phyloP scores from a whole-genome alignment of 495 filamentous ascomycete species.

The Aspergillus coremiiformis region DNA sequence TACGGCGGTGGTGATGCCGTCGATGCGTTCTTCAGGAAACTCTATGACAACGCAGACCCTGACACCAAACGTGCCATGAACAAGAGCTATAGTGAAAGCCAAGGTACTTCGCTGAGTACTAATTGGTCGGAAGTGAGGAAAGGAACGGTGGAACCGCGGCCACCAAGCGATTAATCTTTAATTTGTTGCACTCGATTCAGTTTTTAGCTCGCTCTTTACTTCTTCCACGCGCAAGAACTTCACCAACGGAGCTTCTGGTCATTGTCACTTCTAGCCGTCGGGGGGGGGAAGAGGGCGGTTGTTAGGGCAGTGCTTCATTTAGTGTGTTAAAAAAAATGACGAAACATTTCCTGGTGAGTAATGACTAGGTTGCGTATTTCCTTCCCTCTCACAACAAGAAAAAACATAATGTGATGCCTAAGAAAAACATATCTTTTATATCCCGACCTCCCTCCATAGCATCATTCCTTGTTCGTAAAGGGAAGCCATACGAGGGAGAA shows the following conservation, averaged over 20 bases:
- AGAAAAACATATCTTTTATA: not conserved
- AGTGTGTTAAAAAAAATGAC: not conserved
- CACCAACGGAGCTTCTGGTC: not conserved
- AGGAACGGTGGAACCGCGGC: conserved; percentile 61
- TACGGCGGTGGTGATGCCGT: conserved; percentile 65
- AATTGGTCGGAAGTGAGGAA: conserved; percentile 81
- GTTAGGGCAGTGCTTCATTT: not conserved
- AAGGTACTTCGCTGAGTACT: conserved; percentile 88
- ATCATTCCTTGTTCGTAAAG: not conserved
- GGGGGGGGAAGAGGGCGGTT: no score
- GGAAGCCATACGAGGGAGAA: not conserved
- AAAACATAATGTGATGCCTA: not conserved
- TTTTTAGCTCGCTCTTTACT: not conserved
- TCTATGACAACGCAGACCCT: conserved; percentile 70
- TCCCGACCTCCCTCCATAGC: not conserved
- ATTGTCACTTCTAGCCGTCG: conserved; percentile 19
- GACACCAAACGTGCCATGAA: conserved; percentile 91
- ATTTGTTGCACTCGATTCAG: not conserved
- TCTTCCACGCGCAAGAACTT: not conserved
- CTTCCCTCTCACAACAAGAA: not conserved
- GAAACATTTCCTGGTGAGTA: not conserved
- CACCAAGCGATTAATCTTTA: conserved; percentile 42
- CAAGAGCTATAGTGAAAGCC: conserved; percentile 92
- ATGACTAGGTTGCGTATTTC: not conserved
- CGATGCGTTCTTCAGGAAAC: conserved; percentile 82